Percentiles rank a stretch among this genome's conserved stretches.
phyloP scores from a whole-genome alignment of 768 basidiomycete species.

The Podaxis pistillaris region DNA sequence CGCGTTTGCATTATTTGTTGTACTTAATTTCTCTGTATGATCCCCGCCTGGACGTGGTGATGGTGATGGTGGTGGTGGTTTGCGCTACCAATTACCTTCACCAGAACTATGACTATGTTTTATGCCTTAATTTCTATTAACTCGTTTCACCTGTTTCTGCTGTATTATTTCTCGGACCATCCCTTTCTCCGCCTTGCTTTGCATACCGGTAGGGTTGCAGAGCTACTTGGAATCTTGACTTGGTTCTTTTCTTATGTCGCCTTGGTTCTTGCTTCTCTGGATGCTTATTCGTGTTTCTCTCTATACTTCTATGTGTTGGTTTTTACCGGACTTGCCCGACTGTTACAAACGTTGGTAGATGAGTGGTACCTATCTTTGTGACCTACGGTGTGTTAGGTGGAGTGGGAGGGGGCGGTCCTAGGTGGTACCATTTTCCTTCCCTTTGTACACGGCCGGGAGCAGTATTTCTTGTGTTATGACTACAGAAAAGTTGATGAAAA shows the following conservation, averaged over 20 bases:
- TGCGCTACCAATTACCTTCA: conserved; percentile 6
- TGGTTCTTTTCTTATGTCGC: not conserved
- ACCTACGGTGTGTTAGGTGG: not conserved
- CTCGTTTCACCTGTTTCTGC: not conserved
- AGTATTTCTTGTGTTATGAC: not conserved
- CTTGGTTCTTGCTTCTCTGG: not conserved
- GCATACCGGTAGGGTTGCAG: not conserved
- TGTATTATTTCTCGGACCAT: not conserved
- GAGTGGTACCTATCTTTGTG: not conserved
- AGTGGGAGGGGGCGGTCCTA: not conserved
- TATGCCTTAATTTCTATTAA: not conserved
- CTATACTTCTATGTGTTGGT: not conserved
- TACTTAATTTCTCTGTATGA: not conserved
- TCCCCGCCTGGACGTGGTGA: not conserved
- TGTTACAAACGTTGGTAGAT: not conserved
- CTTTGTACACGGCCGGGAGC: not conserved
- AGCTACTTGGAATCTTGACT: not conserved
- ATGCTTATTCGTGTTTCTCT: not conserved
- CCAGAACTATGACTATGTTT: not conserved
- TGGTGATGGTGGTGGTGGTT: not conserved
- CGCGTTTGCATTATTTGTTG: not conserved
- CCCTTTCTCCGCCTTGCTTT: not conserved
- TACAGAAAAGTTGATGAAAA: not conserved
- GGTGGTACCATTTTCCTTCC: conserved; percentile 5
- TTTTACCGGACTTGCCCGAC: not conserved